phyloP scores from a whole-genome alignment of 805 yeast species.

The Metschnikowia sp. region DNA sequence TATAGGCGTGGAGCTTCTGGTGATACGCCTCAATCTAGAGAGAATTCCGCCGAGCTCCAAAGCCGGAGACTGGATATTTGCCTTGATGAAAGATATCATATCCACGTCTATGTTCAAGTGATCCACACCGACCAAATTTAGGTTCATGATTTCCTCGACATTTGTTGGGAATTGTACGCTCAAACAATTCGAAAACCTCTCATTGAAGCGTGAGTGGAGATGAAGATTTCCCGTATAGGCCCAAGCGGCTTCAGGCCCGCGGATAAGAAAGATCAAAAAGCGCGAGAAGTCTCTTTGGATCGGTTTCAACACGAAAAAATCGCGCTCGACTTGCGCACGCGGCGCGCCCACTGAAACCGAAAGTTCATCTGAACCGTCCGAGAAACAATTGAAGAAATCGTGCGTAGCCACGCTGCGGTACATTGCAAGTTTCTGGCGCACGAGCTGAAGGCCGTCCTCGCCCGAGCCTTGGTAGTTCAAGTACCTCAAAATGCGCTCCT shows the following conservation, averaged over 20 bases:
- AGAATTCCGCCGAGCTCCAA: conserved; percentile 8
- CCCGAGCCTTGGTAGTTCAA: conserved; percentile 7
- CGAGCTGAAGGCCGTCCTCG: conserved; percentile 8
- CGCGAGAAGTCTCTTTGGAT: conserved; percentile 11
- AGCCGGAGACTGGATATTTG: not conserved
- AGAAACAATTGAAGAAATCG: conserved; percentile 14
- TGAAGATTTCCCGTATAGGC: conserved; percentile 7
- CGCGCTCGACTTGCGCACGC: not conserved
- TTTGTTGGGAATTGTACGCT: conserved; percentile 1
- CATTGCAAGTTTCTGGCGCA: conserved; percentile 6
- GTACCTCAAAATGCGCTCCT: conserved; percentile 12
- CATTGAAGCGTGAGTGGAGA: not conserved
- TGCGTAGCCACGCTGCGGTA: conserved; percentile 11
- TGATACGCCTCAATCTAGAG: conserved; percentile 8
- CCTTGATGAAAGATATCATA: conserved; percentile 6
- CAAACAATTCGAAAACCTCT: conserved; percentile 11
- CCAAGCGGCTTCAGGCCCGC: conserved; percentile 11
- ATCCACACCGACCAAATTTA: conserved; percentile 11
- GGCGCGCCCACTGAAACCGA: not conserved
- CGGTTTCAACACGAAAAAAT: conserved; percentile 7
- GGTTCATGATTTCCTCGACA: not conserved
- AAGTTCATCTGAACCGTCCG: conserved; percentile 1
- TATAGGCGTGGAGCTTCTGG: conserved; percentile 9
- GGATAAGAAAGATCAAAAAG: conserved; percentile 11
- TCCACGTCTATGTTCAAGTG: conserved; percentile 11